Percentiles rank a stretch among this genome's conserved stretches.
Conservation (phyloP, 2,329 filamentous ascomycete species). For the Aspergillus sclerotialis region DNA sequence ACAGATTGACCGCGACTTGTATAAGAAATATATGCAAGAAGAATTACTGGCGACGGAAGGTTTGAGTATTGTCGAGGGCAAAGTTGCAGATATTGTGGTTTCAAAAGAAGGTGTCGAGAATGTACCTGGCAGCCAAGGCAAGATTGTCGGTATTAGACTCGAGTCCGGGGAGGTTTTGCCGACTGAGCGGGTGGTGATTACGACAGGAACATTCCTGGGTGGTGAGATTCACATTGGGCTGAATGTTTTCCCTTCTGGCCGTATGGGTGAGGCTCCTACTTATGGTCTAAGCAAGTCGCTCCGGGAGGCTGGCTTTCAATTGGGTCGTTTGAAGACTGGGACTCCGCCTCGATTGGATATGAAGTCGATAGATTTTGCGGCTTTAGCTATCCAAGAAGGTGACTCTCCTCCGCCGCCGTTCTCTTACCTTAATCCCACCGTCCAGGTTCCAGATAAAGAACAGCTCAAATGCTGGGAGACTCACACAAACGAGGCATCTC, state of each 20-base stretch:
- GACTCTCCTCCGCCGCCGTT: constrained; percentile 85
- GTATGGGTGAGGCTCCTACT: constrained; percentile 90
- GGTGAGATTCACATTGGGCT: constrained; percentile 96
- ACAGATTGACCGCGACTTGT: constrained; percentile 87
- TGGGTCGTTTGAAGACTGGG: constrained; percentile 90
- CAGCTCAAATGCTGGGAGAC: constrained; percentile 85
- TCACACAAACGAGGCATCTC: constrained; percentile 74
- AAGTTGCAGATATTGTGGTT: constrained; percentile 84
- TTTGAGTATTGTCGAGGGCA: constrained; percentile 73
- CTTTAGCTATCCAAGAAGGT: constrained; percentile 66
- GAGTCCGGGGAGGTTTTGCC: constrained; percentile 81
- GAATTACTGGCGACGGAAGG: constrained; percentile 74
- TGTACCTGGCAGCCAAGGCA: constrained; percentile 51
- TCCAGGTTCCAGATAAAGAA: constrained; percentile 60
- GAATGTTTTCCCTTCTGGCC: constrained; percentile 74
- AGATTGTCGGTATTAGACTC: constrained; percentile 75
- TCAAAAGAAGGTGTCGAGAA: constrained; percentile 48
- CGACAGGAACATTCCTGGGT: constrained; percentile 89
- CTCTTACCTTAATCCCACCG: constrained; percentile 75
- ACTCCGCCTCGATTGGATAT: constrained; percentile 83
- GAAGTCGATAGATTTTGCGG: constrained; percentile 70
- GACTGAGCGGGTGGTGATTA: constrained; percentile 80
- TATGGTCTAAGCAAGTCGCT: constrained; percentile 89
- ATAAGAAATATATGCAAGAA: constrained; percentile 83
- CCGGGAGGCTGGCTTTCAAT: constrained; percentile 75